Base-by-base conservation (phyloP, 371 early-diverging fungal species). In the Coemansia sp. region DNA sequence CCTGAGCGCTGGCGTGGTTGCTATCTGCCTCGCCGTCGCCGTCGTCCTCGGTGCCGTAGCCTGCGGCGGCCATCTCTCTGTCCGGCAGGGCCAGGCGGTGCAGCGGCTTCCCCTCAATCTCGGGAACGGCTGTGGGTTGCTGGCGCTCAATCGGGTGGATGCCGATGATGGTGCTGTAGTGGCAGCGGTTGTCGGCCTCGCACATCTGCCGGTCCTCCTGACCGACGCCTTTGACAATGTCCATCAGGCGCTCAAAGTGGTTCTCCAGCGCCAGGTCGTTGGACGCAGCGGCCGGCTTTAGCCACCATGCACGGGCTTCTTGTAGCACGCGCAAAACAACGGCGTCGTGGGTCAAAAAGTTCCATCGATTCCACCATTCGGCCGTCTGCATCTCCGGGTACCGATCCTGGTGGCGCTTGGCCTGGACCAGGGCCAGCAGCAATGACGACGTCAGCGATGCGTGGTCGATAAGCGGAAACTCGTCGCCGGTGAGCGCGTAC, bases 401-500 rank as follows among this genome's bases (percentile, higher is more conserved):
- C 26, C 62, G 53, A 9, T 55, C 38, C 76, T 78, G 43, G 76
- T 80, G 3, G 54, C 65, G 62, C 64, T 59, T 16, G 62, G 83
- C 32, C 75, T 83, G 59, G 57, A 68, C 65, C 73, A 79, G 57
- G 63, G 80, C 32, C 77, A 79, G 70, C 73, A 80, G 40, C 62
- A 70, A 43, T 80, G 79, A 52, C 74, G 76, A 56, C 14, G 62
- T 64, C 47, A 73, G 59, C 31, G 74, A 47, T 35, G 64, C 65
- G 36, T 65, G 62, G 58, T 82, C 83, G 9, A 84, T 78, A 11
- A 84, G 64, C 6, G 89, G 87, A 40, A 85, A 88, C 38, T 82
- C 80, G 11, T 85, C 80, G 20, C 67, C 70, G 0, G 86, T 85
- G 6, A 88, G 70, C 2, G 85, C 83, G 59, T 82, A 88, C 2